These are phyloP conservation scores for Xylaria sp. DNA, from an alignment of 2,329 filamentous ascomycete species.

Conservation along the genomic window DNA sequence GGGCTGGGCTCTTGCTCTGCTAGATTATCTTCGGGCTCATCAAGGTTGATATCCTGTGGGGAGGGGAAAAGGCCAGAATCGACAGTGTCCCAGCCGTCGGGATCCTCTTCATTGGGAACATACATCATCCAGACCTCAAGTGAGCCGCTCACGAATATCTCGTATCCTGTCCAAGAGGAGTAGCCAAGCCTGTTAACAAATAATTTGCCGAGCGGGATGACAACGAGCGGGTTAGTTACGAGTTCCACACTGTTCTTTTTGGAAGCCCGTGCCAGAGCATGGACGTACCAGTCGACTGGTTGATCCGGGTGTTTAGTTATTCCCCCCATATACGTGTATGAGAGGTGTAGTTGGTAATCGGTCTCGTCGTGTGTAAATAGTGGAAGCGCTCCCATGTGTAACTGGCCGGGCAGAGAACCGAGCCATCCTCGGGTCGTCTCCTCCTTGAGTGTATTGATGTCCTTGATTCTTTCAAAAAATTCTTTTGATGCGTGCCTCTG, in stretches of 20 bases:
- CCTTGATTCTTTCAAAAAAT: neutral
- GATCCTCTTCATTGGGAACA: neutral
- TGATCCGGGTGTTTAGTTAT: neutral
- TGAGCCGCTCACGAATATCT: neutral
- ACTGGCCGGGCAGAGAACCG: neutral
- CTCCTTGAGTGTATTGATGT: neutral
- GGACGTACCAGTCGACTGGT: neutral
- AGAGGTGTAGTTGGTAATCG: neutral
- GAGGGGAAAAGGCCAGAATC: neutral
- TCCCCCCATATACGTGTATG: neutral
- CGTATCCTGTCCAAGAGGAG: neutral
- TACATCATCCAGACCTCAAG: constrained; percentile 4
- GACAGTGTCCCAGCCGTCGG: neutral
- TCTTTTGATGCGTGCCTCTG: neutral
- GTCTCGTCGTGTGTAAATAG: neutral
- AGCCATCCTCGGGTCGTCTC: neutral
- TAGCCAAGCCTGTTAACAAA: neutral
- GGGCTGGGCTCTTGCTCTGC: neutral
- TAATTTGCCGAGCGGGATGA: neutral
- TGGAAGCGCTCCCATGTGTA: neutral
- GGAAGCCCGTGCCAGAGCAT: neutral
- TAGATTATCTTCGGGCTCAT: too few species aligned
- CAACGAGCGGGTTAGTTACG: neutral
- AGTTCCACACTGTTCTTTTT: neutral
- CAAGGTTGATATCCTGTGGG: neutral